Percentiles rank a stretch among this genome's conserved stretches.
phyloP scores from a whole-genome alignment of 148 eudicot genomes.

The Talinum fruticosum region DNA sequence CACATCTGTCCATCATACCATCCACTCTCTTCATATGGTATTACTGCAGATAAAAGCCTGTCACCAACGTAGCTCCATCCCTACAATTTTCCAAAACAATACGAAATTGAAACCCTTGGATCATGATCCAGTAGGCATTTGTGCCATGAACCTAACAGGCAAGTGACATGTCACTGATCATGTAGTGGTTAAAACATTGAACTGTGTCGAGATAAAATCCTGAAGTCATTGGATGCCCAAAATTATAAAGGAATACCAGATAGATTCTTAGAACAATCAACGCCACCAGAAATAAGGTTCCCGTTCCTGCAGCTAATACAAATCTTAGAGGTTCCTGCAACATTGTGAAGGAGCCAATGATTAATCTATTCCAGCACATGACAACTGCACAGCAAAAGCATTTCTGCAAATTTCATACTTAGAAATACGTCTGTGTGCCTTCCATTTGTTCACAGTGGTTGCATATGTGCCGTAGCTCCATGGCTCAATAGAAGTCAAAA shows the following conservation, averaged over 20 bases:
- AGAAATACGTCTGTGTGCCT: not conserved
- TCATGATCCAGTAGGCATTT: constrained; percentile 8
- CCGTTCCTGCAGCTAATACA: constrained; percentile 78
- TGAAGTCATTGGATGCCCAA: not conserved
- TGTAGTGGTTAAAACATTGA: not conserved
- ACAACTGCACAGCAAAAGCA: not conserved
- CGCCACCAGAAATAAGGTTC: constrained; percentile 83
- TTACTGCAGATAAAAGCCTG: constrained; percentile 85
- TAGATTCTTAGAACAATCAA: constrained; percentile 83
- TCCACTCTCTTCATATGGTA: constrained; percentile 92
- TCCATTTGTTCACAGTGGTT: not conserved
- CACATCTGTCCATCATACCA: constrained; percentile 99
- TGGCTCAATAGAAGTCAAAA: not conserved
- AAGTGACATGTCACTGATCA: not conserved
- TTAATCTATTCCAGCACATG: not conserved
- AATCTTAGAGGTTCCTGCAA: constrained; percentile 88
- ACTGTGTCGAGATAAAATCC: not conserved
- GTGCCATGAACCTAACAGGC: not conserved
- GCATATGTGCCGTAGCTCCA: not conserved
- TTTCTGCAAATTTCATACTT: not conserved
- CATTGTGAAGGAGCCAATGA: constrained; percentile 15
- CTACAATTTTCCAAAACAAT: constrained; percentile 33
- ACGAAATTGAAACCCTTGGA: constrained; percentile 6
- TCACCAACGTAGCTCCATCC: constrained; percentile 99
- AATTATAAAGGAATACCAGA: constrained; percentile 47